A percentile compares a stretch with the other conserved stretches of the same genome.
Conservation (phyloP, 106 monocot species). For the Posidonia australis region DNA sequence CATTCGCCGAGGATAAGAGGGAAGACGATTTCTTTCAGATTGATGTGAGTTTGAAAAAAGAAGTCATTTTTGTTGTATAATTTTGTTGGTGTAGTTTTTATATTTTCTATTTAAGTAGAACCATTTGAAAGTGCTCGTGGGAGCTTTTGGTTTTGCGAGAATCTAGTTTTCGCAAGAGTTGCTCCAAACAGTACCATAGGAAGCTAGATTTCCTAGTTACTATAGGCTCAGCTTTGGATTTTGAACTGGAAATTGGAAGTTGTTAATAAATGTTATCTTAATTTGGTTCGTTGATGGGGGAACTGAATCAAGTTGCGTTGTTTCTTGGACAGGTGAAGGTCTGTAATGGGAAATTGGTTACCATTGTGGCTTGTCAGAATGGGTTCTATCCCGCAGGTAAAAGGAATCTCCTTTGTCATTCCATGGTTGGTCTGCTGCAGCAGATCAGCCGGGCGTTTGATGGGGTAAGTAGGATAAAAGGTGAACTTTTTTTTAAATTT, state of each 20-base stretch:
- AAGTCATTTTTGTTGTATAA: background rate
- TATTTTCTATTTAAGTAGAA: no score
- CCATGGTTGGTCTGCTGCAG: constrained; percentile 71
- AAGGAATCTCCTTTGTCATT: constrained; percentile 40
- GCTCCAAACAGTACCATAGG: no score
- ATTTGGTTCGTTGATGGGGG: no score
- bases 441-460: constrained; percentile 75
- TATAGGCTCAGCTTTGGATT: no score
- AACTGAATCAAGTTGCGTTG: background rate
- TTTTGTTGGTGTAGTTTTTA: background rate
- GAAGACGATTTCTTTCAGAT: constrained; percentile 87
- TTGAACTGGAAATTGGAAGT: no score
- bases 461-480: constrained; percentile 40
- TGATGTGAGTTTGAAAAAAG: constrained; percentile 48
- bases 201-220: no score
- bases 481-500: background rate
- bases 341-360: constrained; percentile 77
- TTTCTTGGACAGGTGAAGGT: constrained; percentile 52
- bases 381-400: constrained; percentile 91
- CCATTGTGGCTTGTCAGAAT: constrained; percentile 47
- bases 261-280: no score
- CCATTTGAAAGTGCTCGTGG: no score
- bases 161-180: no score
- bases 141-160: no score
- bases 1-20: constrained; percentile 56